Evolutionary conservation across 805 yeast genomes (phyloP).

Genomic region (Saccharomycopsis olivae): DNA sequence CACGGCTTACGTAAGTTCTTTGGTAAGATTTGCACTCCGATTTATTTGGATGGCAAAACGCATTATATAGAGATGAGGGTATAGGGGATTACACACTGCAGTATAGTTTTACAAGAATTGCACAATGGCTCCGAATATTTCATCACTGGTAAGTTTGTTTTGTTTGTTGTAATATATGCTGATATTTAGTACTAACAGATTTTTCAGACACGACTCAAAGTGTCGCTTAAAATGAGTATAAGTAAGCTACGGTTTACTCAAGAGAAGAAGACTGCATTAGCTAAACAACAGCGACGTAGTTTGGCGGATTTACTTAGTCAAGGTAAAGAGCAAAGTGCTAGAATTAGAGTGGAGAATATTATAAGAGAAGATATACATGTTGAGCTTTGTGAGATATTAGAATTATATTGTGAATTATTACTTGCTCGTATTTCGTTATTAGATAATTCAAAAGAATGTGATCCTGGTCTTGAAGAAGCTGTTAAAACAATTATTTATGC

Average conservation of each 20-base stretch:
- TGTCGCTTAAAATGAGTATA: constrained; percentile 49
- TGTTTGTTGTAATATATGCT: not conserved
- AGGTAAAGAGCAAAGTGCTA: constrained; percentile 76
- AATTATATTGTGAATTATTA: constrained; percentile 71
- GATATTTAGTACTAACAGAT: not conserved
- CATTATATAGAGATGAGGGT: no score
- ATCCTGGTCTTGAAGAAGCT: constrained; percentile 64
- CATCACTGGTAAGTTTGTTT: constrained; percentile 9
- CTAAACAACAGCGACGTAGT: constrained; percentile 62
- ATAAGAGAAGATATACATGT: constrained; percentile 73
- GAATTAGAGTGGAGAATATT: constrained; percentile 72
- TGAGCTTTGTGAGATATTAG: constrained; percentile 69
- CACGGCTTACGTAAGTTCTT: no score
- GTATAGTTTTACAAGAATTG: not conserved
- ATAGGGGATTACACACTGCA: no score
- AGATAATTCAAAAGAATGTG: constrained; percentile 30
- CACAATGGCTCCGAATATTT: constrained; percentile 10
- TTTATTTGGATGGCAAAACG: no score
- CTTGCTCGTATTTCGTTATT: constrained; percentile 64
- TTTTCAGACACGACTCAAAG: constrained; percentile 23
- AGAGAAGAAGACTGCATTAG: constrained; percentile 61
- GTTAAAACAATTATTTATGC: constrained; percentile 59
- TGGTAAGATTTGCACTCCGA: no score
- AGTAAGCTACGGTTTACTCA: constrained; percentile 62
- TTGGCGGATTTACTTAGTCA: constrained; percentile 58